Percentiles rank a stretch among this genome's conserved stretches.
phyloP scores from a whole-genome alignment of 305 asterid genomes.

The Petunia hybrid region DNA sequence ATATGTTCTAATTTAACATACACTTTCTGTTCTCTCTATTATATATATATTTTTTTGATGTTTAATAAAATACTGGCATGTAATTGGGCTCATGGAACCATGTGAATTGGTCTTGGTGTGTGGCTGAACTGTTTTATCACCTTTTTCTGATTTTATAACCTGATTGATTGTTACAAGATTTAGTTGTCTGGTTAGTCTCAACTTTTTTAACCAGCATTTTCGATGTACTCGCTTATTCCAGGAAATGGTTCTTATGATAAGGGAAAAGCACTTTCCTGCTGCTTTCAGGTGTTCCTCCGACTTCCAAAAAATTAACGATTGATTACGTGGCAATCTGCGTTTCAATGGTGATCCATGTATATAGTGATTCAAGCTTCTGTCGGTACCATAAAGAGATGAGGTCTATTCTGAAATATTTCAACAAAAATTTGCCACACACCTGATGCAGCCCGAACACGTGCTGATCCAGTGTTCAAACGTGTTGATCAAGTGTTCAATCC shows the following conservation, averaged over 20 bases:
- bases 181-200: background rate
- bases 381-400: slow-evolving; percentile 98
- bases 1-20: background rate
- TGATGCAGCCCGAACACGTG: no score
- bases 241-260: slow-evolving; percentile 93
- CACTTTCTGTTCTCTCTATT: background rate
- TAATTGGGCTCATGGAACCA: background rate
- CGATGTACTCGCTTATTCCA: slow-evolving; percentile 44
- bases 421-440: slow-evolving; percentile 23
- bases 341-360: slow-evolving; percentile 97
- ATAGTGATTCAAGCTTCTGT: slow-evolving; percentile 88
- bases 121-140: background rate
- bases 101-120: background rate
- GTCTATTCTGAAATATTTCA: slow-evolving; percentile 45
- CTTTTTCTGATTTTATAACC: background rate
- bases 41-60: background rate
- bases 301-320: slow-evolving; percentile 68
- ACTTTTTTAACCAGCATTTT: background rate
- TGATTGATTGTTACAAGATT: slow-evolving; percentile 17
- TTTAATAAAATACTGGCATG: background rate
- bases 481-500: no score
- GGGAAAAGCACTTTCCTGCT: slow-evolving; percentile 78
- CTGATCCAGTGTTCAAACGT: no score
- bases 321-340: slow-evolving; percentile 74
- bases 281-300: slow-evolving; percentile 87